These are phyloP conservation scores for Coniochaeta sp. DNA, from an alignment of 2,329 filamentous ascomycete genomes.

Conservation along the genomic window DNA sequence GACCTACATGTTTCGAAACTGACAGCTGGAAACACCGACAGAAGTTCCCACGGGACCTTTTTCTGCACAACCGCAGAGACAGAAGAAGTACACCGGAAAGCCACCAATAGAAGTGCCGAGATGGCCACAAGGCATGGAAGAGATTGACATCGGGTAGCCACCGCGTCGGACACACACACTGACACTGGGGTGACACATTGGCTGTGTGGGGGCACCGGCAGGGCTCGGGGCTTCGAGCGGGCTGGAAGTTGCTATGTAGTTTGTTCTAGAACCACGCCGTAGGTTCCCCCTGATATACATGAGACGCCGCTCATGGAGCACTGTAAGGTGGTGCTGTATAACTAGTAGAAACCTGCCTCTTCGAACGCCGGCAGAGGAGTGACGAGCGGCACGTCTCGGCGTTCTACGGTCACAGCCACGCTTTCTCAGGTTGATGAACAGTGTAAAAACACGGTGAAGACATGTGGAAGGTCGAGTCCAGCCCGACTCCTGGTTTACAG, in stretches of 20 bases:
- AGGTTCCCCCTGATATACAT: background rate
- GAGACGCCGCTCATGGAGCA: background rate
- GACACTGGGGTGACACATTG: too few relatives aligned
- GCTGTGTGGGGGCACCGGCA: too few relatives aligned
- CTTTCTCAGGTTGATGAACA: background rate
- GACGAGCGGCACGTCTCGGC: background rate
- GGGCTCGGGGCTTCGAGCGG: too few relatives aligned
- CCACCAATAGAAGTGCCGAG: background rate
- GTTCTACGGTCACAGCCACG: background rate
- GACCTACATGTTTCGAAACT: background rate
- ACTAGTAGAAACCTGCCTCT: background rate
- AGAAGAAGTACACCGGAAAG: background rate
- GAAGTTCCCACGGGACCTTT: background rate
- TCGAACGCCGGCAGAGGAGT: background rate
- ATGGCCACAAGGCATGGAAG: background rate
- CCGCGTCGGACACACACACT: background rate
- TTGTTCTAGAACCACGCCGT: too few relatives aligned
- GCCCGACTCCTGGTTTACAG: too few relatives aligned
- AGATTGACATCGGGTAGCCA: background rate
- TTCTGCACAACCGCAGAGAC: too few relatives aligned
- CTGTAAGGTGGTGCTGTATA: background rate
- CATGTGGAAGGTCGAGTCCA: too few relatives aligned
- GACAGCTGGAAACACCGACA: background rate
- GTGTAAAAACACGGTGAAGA: background rate
- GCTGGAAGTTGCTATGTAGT: too few relatives aligned